Conservation (phyloP, 2,329 filamentous ascomycete species). For the Aspergillus flavus region DNA sequence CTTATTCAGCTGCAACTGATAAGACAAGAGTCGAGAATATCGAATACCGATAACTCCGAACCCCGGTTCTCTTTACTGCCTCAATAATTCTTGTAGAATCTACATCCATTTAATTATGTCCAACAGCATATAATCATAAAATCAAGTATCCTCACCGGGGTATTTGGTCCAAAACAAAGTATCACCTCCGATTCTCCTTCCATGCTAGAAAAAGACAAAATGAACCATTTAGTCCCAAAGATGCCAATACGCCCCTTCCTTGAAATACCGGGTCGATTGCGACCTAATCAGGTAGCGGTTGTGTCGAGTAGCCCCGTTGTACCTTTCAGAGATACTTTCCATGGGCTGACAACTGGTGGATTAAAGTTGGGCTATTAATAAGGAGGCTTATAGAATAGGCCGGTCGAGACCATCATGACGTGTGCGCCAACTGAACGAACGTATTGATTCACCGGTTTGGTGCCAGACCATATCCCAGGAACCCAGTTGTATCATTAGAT, state of each 20-base stretch:
- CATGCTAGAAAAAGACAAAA: slow-evolving; percentile 1
- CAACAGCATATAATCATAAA: neutral
- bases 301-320: neutral
- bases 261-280: neutral
- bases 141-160: slow-evolving; percentile 11
- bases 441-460: neutral
- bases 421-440: neutral
- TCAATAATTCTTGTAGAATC: neutral
- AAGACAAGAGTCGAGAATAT: neutral
- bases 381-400: neutral
- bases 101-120: neutral
- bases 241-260: neutral
- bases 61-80: neutral
- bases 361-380: neutral
- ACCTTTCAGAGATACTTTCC: neutral
- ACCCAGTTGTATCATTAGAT: neutral
- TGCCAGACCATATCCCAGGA: neutral
- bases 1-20: neutral
- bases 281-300: neutral
- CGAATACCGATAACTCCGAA: neutral
- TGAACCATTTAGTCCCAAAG: neutral
- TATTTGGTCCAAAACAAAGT: slow-evolving; percentile 9
- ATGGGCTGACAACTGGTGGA: neutral
- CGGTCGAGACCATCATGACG: neutral
- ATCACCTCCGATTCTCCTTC: slow-evolving; percentile 4